Evolutionary conservation across 2,329 filamentous ascomycete genomes (phyloP), one percentile per base, ranked within the genome.

Genomic region (Colletotrichum echinochloae): DNA sequence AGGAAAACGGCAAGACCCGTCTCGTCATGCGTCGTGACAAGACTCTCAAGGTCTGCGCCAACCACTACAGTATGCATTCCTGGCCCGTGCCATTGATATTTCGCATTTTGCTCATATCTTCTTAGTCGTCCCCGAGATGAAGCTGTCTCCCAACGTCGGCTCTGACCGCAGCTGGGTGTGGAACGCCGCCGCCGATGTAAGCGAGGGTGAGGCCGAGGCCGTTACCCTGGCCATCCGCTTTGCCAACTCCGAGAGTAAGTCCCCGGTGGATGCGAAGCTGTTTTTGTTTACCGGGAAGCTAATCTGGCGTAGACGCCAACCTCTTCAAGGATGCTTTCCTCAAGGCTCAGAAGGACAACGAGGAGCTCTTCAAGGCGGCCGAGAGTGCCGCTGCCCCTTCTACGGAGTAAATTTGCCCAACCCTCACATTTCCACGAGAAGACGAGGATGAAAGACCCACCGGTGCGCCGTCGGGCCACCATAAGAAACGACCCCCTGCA

Each of bases 21-120:
- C 87, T 99, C 78, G 96, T 99, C 77, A 99, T 99, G 96, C 93
- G 96, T 83, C 90, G 96, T 81, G 96, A 99, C 88, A 98, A 98
- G 94, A 99, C 96, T 72, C 91, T 98, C 86, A 99, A 99, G 90
- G 96, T 99, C 84, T 99, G 96, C 91, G 96, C 96, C 81, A 99
- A 99, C 88, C 96, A 99, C 89, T 99, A 99, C 85, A 92, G 95
- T 97, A 91, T 79, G 92, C 86, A 35, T 16, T n/a, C 16, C 23
- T 33, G 18, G 37, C 35, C 26, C 20, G 11, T 37, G 11, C 8
- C 35, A 12, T 39, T 39, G 33, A n/a, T 35, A 2, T 39, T n/a
- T 26, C n/a, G 12, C 39, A 0, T 12, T 44, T 60, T 48, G 39
- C 65, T 71, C 37, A 69, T 71, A 63, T 26, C 78, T 71, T 55